Evolutionary conservation across 371 early-diverging fungal genomes (phyloP).

Genomic region (Mucor racemosus): DNA sequence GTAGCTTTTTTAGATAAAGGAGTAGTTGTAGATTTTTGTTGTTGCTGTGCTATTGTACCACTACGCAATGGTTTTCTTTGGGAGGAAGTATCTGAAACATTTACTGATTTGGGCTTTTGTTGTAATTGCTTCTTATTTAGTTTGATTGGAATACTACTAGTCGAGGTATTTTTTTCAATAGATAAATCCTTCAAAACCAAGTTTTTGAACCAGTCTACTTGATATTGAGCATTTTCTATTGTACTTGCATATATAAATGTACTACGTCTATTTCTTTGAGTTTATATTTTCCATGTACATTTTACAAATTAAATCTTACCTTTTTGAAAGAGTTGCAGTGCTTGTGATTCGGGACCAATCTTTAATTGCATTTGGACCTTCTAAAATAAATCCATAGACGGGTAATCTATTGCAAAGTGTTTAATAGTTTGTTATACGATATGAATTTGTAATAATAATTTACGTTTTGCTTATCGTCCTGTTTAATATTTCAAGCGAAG

Average conservation of each 20-base stretch:
- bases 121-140: background rate
- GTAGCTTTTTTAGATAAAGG: background rate
- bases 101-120: slow-evolving; percentile 2
- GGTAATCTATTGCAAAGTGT: slow-evolving; percentile 15
- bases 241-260: background rate
- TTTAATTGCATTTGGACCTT: slow-evolving; percentile 35
- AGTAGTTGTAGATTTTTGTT: background rate
- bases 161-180: background rate
- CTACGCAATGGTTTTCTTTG: slow-evolving; percentile 8
- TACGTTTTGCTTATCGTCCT: slow-evolving; percentile 6
- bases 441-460: background rate
- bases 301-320: background rate
- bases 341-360: slow-evolving; percentile 26
- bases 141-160: background rate
- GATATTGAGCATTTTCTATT: slow-evolving; percentile 12
- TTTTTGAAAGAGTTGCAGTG: slow-evolving; percentile 14
- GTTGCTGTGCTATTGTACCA: background rate
- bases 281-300: background rate
- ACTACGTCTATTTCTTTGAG: background rate
- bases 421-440: background rate
- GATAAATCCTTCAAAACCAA: background rate
- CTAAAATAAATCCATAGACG: slow-evolving; percentile 35
- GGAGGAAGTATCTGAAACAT: slow-evolving; percentile 11
- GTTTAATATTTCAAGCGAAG: background rate
- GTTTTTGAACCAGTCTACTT: slow-evolving; percentile 19